Base-by-base conservation (phyloP, 345 rosid species). In the Abelmoschus esculentus region DNA sequence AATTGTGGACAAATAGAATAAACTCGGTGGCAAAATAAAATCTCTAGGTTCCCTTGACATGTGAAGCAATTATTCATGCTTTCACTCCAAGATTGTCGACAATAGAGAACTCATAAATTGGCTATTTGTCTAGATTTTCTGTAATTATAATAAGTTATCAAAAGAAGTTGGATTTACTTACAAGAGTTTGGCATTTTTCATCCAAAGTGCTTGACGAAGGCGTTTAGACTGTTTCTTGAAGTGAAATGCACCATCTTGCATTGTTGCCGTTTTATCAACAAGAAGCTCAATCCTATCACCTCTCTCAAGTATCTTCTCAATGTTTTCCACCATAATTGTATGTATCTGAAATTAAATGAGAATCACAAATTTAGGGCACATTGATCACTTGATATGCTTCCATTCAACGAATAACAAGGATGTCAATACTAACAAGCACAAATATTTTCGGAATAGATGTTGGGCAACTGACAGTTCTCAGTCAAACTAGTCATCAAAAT, bases 241-340 rank as follows among this genome's bases (percentile, higher is more conserved):
- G 79, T 95, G 98, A 79, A 95, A 95, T 5, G 97, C 78, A 32
- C 80, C 84, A 66, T 90, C 98, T 80, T 95, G 99, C 96, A 95
- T 91, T 22, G 97, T 90, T 50, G 96, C 91, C 32, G 98, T 91
- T 76, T 90, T 91, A 72, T 95, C 99, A 75, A 91, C 98, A 55
- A 95, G 93, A 76, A 91, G 89, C 80, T 95, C 99, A 73, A 91
- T 95, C 66, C 87, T 85, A 67, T 95, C 98, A 60, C 99, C 99
- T 80, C 99, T 87, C 76, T 91, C 99, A 75, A 95, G 81, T 84
- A 95, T 89, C 79, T 91, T 95, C 80, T 95, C 98, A 72, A 95
- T 87, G 79, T 95, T 95, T 64, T 95, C 98, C 65, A 91, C 98
- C 99, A 95, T 91, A 60, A 91, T 87, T 46, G 98, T 87, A 12